Percentiles rank a stretch among this genome's conserved stretches.
These are phyloP conservation scores for Linum tenue DNA, from an alignment of 345 rosid genomes.

Conservation along the genomic window DNA sequence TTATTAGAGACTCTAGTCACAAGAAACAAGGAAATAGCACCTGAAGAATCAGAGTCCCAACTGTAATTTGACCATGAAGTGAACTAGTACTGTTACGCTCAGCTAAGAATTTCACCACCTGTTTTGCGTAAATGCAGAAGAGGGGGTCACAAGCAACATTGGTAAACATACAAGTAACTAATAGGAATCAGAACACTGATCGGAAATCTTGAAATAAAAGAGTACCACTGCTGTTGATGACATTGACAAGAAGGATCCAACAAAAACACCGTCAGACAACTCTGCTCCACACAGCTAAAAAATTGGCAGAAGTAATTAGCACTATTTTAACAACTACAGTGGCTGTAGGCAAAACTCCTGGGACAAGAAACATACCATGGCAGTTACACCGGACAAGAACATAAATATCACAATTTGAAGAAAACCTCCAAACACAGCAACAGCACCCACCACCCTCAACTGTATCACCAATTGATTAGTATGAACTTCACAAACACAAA, in stretches of 20 bases:
- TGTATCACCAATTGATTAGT: conserved; percentile 32
- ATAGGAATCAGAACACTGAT: conserved; percentile 8
- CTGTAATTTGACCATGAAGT: conserved; percentile 95
- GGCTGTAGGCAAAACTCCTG: conserved; percentile 9
- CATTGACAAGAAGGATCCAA: conserved; percentile 92
- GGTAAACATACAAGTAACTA: background rate
- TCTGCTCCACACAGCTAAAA: conserved; percentile 92
- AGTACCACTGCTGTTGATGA: conserved; percentile 96
- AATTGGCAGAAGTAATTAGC: conserved; percentile 17
- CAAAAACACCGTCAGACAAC: conserved; percentile 90
- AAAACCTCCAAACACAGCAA: conserved; percentile 89
- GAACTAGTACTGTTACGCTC: conserved; percentile 65
- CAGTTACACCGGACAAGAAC: conserved; percentile 65
- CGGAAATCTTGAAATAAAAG: conserved; percentile 15
- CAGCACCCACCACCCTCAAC: conserved; percentile 95
- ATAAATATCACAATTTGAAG: conserved; percentile 78
- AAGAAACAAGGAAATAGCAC: conserved; percentile 24
- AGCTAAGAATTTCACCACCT: conserved; percentile 92
- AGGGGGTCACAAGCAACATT: conserved; percentile 10
- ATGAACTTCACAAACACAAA: conserved; percentile 5
- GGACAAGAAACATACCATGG: conserved; percentile 43
- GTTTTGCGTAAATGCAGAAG: conserved; percentile 16
- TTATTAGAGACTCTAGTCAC: background rate
- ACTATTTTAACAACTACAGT: conserved; percentile 11
- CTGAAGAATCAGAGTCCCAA: conserved; percentile 97